Conservation (phyloP, 116 monocot genomes). For the Phalaenopsis hybrid region DNA sequence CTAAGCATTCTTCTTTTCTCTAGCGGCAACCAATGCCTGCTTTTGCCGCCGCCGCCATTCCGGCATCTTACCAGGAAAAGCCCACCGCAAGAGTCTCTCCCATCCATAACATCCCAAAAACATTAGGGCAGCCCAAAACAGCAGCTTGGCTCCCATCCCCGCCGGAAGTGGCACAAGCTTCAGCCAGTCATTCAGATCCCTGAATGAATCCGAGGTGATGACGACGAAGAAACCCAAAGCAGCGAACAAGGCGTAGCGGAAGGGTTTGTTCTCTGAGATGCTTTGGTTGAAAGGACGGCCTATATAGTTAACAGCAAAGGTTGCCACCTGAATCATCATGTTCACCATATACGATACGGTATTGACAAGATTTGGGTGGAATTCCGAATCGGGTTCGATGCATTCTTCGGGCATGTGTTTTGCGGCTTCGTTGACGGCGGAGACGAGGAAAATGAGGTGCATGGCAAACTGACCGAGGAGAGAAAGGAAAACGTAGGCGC, state of each 20-base stretch:
- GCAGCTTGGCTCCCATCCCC: constrained; percentile 68
- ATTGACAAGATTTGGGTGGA: constrained; percentile 94
- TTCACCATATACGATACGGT: constrained; percentile 99
- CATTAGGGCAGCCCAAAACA: constrained; percentile 79
- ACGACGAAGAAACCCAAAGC: constrained; percentile 79
- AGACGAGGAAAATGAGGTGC: constrained; percentile 76
- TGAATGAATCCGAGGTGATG: constrained; percentile 84
- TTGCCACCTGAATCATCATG: constrained; percentile 99
- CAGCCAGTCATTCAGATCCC: constrained; percentile 81
- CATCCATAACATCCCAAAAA: constrained; percentile 80
- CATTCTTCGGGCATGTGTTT: constrained; percentile 98
- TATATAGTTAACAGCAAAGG: constrained; percentile 98
- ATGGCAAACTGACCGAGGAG: constrained; percentile 91
- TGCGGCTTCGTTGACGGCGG: constrained; percentile 66
- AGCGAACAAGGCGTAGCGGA: constrained; percentile 60
- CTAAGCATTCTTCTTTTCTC: constrained; percentile 45
- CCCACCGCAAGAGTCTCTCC: constrained; percentile 84
- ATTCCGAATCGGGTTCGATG: constrained; percentile 88
- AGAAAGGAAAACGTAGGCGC: constrained; percentile 88
- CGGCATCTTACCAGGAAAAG: constrained; percentile 79
- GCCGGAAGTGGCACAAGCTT: constrained; percentile 87
- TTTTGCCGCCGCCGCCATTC: constrained; percentile 68
- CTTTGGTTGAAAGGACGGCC: constrained; percentile 95
- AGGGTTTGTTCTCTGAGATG: constrained; percentile 83
- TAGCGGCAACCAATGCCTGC: constrained; percentile 24